Percentiles rank a stretch among this genome's conserved stretches.
Conservation (phyloP, 768 basidiomycete genomes). For the Agrocybe praecox region DNA sequence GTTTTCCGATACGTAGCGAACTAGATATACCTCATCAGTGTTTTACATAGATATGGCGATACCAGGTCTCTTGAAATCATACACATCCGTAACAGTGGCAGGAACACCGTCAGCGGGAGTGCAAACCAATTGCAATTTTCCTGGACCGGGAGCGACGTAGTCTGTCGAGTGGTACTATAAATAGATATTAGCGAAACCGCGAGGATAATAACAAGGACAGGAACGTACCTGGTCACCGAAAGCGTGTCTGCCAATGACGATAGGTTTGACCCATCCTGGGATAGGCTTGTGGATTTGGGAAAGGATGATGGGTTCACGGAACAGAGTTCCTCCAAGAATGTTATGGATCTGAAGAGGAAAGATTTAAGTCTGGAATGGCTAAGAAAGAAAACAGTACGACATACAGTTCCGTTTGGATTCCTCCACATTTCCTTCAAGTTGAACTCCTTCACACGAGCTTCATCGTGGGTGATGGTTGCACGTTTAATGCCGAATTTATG, state of each 20-base stretch:
- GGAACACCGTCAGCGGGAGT: slow-evolving; percentile 79
- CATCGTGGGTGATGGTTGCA: slow-evolving; percentile 98
- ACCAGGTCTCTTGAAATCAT: slow-evolving; percentile 91
- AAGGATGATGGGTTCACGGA: slow-evolving; percentile 97
- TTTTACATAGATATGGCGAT: slow-evolving; percentile 99
- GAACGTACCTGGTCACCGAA: slow-evolving; percentile 86
- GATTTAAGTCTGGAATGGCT: not conserved
- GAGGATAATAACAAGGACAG: not conserved
- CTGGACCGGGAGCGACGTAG: slow-evolving; percentile 87
- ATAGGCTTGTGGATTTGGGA: slow-evolving; percentile 90
- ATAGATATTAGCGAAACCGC: not conserved
- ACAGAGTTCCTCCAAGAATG: slow-evolving; percentile 97
- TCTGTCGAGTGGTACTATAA: slow-evolving; percentile 92
- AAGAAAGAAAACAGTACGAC: slow-evolving; percentile 24
- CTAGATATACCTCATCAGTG: slow-evolving; percentile 79
- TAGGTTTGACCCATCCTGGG: slow-evolving; percentile 97
- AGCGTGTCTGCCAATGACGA: slow-evolving; percentile 95
- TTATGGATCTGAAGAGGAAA: slow-evolving; percentile 77
- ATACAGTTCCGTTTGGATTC: slow-evolving; percentile 92
- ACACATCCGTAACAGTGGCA: slow-evolving; percentile 76
- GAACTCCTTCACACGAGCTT: slow-evolving; percentile 95
- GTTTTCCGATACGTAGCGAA: not conserved
- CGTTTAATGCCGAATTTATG: slow-evolving; percentile 99
- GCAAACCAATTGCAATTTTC: slow-evolving; percentile 92
- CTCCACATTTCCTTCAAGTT: slow-evolving; percentile 98